phyloP scores from a whole-genome alignment of 345 rosid genomes.

The Gossypium turneri region DNA sequence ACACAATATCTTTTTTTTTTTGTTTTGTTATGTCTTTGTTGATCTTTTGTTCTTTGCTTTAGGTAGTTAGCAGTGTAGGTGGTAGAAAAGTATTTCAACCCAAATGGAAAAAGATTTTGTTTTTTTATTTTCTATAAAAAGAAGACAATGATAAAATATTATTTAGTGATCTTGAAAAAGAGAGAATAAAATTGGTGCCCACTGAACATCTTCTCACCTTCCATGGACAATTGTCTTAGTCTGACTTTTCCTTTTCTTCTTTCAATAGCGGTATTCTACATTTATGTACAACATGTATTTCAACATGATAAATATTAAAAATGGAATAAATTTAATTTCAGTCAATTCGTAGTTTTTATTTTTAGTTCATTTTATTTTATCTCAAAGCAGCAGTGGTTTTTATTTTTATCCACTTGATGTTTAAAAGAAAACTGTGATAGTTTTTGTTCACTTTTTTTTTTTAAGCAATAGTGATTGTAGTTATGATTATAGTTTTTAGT shows the following conservation, averaged over 20 bases:
- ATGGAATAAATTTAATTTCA: too few species aligned
- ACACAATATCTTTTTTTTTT: constrained; percentile 31
- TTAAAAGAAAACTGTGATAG: too few species aligned
- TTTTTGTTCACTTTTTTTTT: too few species aligned
- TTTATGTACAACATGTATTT: too few species aligned
- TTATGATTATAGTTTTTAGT: too few species aligned
- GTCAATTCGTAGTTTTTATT: too few species aligned
- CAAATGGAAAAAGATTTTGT: background rate
- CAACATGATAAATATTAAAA: too few species aligned
- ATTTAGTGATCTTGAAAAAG: background rate
- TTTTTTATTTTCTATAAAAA: background rate
- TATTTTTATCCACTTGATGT: too few species aligned
- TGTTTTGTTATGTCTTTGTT: constrained; percentile 35
- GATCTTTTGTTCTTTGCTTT: constrained; percentile 28
- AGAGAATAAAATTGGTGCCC: constrained; percentile 7
- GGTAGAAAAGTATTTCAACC: constrained; percentile 29
- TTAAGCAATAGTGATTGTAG: too few species aligned
- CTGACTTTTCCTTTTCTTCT: background rate
- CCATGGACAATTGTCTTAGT: background rate
- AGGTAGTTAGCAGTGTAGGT: constrained; percentile 23
- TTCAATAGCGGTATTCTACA: too few species aligned
- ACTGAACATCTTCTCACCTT: constrained; percentile 1
- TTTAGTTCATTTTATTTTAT: too few species aligned
- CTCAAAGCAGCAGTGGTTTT: too few species aligned
- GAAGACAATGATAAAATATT: constrained; percentile 19